Evolutionary conservation across 2,329 filamentous ascomycete genomes (phyloP).

Genomic region (Bipolaris oryzae): DNA sequence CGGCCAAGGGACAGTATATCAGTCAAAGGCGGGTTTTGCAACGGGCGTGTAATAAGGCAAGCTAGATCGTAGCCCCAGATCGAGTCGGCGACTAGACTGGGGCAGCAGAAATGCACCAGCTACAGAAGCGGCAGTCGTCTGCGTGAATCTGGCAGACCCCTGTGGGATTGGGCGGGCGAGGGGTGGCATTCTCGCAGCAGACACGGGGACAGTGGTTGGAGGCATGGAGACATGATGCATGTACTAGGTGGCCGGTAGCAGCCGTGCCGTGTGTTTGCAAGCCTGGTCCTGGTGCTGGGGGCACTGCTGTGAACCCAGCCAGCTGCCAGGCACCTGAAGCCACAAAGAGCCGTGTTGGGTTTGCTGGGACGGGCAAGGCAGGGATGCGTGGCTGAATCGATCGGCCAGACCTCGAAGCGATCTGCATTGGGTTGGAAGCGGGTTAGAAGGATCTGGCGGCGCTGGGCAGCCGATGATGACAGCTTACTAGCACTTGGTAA

Average conservation of each 20-base stretch:
- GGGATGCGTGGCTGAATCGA: constrained; percentile 31
- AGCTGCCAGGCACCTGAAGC: constrained; percentile 32
- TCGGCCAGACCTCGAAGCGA: constrained; percentile 36
- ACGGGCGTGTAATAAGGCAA: constrained; percentile 38
- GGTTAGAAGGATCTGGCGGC: constrained; percentile 40
- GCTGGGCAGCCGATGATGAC: constrained; percentile 34
- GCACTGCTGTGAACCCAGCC: constrained; percentile 24
- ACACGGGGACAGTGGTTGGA: constrained; percentile 16
- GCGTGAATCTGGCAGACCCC: constrained; percentile 37
- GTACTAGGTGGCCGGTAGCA: constrained; percentile 33
- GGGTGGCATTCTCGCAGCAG: constrained; percentile 27
- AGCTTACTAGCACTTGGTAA: constrained; percentile 29
- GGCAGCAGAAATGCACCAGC: constrained; percentile 27
- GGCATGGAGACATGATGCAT: constrained; percentile 34
- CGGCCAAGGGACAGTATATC: constrained; percentile 37
- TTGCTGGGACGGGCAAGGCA: constrained; percentile 20
- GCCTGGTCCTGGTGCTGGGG: constrained; percentile 29
- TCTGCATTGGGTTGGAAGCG: constrained; percentile 31
- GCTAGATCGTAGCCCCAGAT: constrained; percentile 40
- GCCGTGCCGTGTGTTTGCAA: constrained; percentile 32
- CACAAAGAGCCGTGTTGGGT: constrained; percentile 26
- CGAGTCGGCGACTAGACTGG: constrained; percentile 38
- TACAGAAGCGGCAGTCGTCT: constrained; percentile 37
- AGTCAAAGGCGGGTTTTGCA: constrained; percentile 29
- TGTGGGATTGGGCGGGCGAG: constrained; percentile 34